Evolutionary conservation across 352 stramenopile genomes (phyloP), one percentile per base, ranked within the genome.

Genomic region (Thraustochytrium striatum): DNA sequence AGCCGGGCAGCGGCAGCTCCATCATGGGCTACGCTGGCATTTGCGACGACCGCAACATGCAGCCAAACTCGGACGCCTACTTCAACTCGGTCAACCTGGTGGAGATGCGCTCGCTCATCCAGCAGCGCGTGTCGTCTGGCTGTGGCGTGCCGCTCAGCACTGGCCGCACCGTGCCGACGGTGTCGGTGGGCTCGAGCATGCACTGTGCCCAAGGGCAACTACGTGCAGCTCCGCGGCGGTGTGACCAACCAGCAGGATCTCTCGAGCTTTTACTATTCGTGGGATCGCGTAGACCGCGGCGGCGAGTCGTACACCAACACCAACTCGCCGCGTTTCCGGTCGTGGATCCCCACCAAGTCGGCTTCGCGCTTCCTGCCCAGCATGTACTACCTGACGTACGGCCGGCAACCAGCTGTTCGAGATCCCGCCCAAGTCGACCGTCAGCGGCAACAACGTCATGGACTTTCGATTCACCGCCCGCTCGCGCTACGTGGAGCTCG

Each of bases 1-100:
- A 80, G 58, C 70, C 70, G n/a, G 70, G 70, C 9, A 79, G 57
- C 32, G 70, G 70, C 19, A 28, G 57, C 19, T 79, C 70, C n/a
- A 80, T 80, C 58, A 80, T 80, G 70, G 58, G 70, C 25, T 80
- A 80, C 28, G 70, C 70, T 21, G 68, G 68, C 38, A 28, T 70
- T 9, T 80, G 70, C 36, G 72, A 11, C 11, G 32, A 47, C 8
- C n/a, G n/a, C 55, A n/a, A 80, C 36, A n/a, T 80, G 8, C 70
- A 80, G 58, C 58, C 38, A 16, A 80, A 73, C 28, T 69, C 70
- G 32, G 70, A 80, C 58, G 57, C 70, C 13, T 81, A 81, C 38
- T 81, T 80, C 16, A 16, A 73, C 70, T 47, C 70, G 39, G 57
- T 80, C 25, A 69, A 80, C 39, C 57, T 80, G n/a, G 25, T 59